phyloP scores from a whole-genome alignment of 345 rosid genomes.

The Eucalyptus viminalis region DNA sequence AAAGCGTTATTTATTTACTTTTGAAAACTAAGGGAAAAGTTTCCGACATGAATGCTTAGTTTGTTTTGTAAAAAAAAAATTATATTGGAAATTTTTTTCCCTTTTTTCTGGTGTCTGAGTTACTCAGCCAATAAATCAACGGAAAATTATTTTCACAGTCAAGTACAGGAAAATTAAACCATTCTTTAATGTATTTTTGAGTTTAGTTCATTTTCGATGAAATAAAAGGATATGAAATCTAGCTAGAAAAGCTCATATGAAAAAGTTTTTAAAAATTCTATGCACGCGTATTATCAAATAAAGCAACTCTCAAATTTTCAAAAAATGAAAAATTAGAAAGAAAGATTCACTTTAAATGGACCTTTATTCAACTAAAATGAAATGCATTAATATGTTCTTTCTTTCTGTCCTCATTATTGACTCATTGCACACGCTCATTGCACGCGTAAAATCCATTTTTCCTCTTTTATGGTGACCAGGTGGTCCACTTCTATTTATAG shows the following conservation, averaged over 20 bases:
- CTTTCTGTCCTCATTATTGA: not conserved
- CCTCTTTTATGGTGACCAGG: not conserved
- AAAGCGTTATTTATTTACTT: not conserved
- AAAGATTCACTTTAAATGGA: not conserved
- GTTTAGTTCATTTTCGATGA: not conserved
- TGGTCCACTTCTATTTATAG: not conserved
- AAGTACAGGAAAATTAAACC: not conserved
- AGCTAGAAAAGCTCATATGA: not conserved
- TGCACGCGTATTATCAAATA: not conserved
- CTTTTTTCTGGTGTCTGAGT: not conserved
- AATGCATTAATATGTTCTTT: not conserved
- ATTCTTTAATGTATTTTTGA: not conserved
- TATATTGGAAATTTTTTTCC: not conserved
- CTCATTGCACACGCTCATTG: not conserved
- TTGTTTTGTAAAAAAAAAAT: not conserved
- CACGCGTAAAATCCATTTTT: not conserved
- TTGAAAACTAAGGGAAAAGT: not conserved
- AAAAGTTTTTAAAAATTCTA: not conserved
- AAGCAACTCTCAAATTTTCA: not conserved
- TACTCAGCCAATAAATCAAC: not conserved
- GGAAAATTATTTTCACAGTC: not conserved
- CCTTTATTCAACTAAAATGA: not conserved
- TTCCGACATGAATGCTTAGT: not conserved
- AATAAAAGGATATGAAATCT: not conserved
- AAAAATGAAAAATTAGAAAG: not conserved